Evolutionary conservation across 768 basidiomycete species (phyloP).

Genomic region (Leccinellum luteum): DNA sequence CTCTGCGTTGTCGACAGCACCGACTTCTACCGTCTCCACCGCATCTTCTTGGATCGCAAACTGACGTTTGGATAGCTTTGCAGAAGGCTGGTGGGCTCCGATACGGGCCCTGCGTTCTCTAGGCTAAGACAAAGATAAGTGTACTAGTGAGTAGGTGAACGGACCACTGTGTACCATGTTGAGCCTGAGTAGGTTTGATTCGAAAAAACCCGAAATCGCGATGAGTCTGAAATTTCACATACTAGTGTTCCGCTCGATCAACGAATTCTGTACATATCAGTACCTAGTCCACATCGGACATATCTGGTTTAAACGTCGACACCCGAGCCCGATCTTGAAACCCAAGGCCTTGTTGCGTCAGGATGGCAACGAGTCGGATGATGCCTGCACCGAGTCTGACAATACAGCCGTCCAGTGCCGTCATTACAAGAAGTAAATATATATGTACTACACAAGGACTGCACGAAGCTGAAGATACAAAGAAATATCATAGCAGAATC

Average conservation of each 20-base stretch:
- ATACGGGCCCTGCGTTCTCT: conserved; percentile 41
- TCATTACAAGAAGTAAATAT: not conserved
- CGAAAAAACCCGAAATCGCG: not conserved
- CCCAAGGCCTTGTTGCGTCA: too few species aligned
- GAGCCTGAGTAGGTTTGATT: not conserved
- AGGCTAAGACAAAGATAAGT: conserved; percentile 28
- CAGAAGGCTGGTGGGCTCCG: conserved; percentile 51
- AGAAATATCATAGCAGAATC: not conserved
- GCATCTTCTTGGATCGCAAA: conserved; percentile 50
- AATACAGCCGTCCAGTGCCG: not conserved
- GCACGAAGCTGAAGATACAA: not conserved
- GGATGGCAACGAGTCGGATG: too few species aligned
- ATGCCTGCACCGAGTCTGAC: too few species aligned
- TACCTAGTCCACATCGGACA: too few species aligned
- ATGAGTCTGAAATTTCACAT: not conserved
- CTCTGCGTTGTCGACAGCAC: conserved; percentile 31
- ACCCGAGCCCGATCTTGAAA: too few species aligned
- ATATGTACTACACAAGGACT: not conserved
- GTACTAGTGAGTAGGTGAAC: not conserved
- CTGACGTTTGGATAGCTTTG: conserved; percentile 44
- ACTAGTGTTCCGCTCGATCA: too few species aligned
- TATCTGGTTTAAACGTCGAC: too few species aligned
- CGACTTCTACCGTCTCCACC: conserved; percentile 48
- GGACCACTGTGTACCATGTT: conserved; percentile 20
- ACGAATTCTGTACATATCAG: too few species aligned